Conservation (phyloP, 495 filamentous ascomycete genomes). For the Friedmanniomyces endolithicus region DNA sequence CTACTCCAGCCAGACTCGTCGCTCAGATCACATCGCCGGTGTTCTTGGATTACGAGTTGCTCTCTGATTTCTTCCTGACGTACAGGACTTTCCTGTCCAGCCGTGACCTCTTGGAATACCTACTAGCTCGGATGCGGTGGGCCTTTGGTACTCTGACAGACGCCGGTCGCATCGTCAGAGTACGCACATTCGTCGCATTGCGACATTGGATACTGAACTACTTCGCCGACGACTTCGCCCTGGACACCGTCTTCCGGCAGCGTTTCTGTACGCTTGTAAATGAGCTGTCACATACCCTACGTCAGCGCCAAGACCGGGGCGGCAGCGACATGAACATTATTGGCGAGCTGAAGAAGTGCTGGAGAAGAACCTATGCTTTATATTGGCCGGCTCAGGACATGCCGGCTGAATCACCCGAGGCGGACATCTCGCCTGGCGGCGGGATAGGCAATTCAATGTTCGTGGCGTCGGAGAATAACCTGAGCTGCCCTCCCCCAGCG, state of each 20-base stretch:
- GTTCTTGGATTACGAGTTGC: constrained; percentile 92
- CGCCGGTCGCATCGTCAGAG: constrained; percentile 78
- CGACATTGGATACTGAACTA: constrained; percentile 99
- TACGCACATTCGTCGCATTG: constrained; percentile 89
- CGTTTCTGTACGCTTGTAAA: constrained; percentile 78
- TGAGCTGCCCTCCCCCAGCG: constrained; percentile 2
- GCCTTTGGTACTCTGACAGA: constrained; percentile 71
- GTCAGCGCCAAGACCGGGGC: constrained; percentile 40
- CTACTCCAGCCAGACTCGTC: constrained; percentile 81
- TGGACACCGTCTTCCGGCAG: constrained; percentile 63
- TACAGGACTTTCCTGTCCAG: constrained; percentile 75
- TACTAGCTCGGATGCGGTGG: constrained; percentile 78
- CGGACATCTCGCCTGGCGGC: constrained; percentile 58
- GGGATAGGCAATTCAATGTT: neutral
- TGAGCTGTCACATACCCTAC: constrained; percentile 52
- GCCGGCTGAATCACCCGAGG: constrained; percentile 43
- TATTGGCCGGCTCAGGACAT: constrained; percentile 58
- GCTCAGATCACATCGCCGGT: constrained; percentile 95
- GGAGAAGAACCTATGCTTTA: constrained; percentile 76
- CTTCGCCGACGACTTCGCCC: constrained; percentile 87
- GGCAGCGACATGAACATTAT: constrained; percentile 82
- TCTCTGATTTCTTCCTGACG: constrained; percentile 97
- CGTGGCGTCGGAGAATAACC: neutral
- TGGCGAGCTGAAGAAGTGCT: constrained; percentile 90
- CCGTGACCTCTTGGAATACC: constrained; percentile 61